Percentiles rank a stretch among this genome's conserved stretches.
Evolutionary conservation across 768 basidiomycete species (phyloP).

Genomic region (Crepidotus variabilis): DNA sequence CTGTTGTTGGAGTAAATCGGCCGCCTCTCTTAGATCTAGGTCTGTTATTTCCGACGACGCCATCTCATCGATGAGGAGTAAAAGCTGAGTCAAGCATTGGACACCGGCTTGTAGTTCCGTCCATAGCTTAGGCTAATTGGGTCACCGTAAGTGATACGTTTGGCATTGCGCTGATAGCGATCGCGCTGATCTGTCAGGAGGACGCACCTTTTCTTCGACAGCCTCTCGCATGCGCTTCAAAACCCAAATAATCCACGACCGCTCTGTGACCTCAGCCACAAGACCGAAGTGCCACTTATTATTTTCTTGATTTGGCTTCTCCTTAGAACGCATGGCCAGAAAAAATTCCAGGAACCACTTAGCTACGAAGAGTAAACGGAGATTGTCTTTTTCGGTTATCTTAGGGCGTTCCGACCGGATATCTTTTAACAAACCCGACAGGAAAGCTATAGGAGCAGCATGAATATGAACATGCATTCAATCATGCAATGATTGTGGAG

Average conservation of each 20-base stretch:
- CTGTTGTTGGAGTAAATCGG: slow-evolving; percentile 81
- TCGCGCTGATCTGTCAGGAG: slow-evolving; percentile 1
- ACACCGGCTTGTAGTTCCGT: slow-evolving; percentile 92
- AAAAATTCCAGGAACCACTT: slow-evolving; percentile 96
- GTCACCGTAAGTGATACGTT: background rate
- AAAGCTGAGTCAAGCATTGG: slow-evolving; percentile 89
- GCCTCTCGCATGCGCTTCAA: slow-evolving; percentile 84
- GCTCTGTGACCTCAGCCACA: slow-evolving; percentile 82
- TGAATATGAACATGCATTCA: background rate
- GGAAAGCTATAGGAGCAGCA: slow-evolving; percentile 60
- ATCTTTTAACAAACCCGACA: slow-evolving; percentile 82
- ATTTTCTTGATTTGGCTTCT: slow-evolving; percentile 23
- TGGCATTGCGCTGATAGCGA: background rate
- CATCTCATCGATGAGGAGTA: slow-evolving; percentile 87
- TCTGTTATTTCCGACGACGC: slow-evolving; percentile 47
- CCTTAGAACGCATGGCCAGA: slow-evolving; percentile 47
- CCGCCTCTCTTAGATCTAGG: slow-evolving; percentile 59
- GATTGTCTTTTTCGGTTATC: slow-evolving; percentile 92
- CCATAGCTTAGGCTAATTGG: slow-evolving; percentile 82
- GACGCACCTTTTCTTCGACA: slow-evolving; percentile 82
- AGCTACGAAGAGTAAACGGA: slow-evolving; percentile 80
- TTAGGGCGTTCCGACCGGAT: slow-evolving; percentile 90
- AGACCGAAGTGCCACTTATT: slow-evolving; percentile 63
- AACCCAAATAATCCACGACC: slow-evolving; percentile 88
- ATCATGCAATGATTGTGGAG: slow-evolving; percentile 6